These are phyloP conservation scores for Fusarium metavorans DNA, from an alignment of 2,329 filamentous ascomycete species.

Conservation along the genomic window DNA sequence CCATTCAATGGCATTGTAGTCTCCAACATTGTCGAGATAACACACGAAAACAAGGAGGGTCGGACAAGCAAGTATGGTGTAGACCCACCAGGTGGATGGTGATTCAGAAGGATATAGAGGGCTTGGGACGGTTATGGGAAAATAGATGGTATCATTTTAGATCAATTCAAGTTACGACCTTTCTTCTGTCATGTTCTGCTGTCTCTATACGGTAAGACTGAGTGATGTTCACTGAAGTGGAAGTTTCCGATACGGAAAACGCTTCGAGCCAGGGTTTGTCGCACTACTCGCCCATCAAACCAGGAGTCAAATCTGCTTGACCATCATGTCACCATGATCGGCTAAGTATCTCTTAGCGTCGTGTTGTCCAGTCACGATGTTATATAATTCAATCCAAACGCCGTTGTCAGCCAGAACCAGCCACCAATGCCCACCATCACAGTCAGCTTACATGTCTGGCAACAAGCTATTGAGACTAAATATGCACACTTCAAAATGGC, in stretches of 20 bases:
- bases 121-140: not conserved
- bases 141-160: not conserved
- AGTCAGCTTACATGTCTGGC: not conserved
- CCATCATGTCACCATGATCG: not conserved
- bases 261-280: not conserved
- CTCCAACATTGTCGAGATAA: slow-evolving; percentile 55
- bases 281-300: not conserved
- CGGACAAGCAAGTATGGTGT: slow-evolving; percentile 6
- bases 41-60: slow-evolving; percentile 37
- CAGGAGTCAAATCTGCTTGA: not conserved
- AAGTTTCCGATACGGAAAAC: not conserved
- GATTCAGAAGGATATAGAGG: not conserved
- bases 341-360: not conserved
- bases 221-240: not conserved
- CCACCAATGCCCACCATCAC: not conserved
- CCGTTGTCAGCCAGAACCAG: not conserved
- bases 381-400: not conserved
- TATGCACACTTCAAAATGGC: not conserved
- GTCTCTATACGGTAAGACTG: not conserved
- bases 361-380: not conserved
- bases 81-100: slow-evolving; percentile 27
- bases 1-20: slow-evolving; percentile 52
- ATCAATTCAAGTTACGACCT: not conserved
- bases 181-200: not conserved
- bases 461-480: not conserved